A percentile compares a stretch with the other conserved stretches of the same genome.
These are phyloP conservation scores for Cladophialophora carrionii DNA, from an alignment of 2,329 filamentous ascomycete genomes.

Conservation along the genomic window DNA sequence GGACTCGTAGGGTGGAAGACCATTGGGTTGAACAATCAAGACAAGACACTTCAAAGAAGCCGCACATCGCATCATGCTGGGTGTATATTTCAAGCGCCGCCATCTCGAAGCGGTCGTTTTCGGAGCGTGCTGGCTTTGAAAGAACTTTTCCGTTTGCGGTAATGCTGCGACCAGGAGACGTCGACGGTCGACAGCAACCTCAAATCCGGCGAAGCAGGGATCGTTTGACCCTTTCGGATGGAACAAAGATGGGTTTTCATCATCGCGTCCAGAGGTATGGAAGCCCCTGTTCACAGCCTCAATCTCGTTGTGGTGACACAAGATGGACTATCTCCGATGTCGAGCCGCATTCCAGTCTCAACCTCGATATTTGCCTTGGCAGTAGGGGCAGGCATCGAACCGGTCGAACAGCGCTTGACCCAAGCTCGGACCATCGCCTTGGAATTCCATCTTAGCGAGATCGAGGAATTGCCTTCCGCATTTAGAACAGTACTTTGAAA, in stretches of 20 bases:
- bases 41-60: conserved; percentile 11
- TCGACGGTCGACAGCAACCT: conserved; percentile 1
- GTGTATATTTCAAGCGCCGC: conserved; percentile 26
- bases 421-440: conserved; percentile 34
- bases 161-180: conserved; percentile 22
- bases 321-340: conserved; percentile 15
- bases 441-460: conserved; percentile 30
- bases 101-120: conserved; percentile 28
- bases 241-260: conserved; percentile 19
- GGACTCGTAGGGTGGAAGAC: conserved; percentile 32
- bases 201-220: conserved; percentile 16
- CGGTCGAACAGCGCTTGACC: conserved; percentile 34
- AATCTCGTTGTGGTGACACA: conserved; percentile 30
- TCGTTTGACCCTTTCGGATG: conserved; percentile 26
- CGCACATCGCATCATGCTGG: conserved; percentile 5
- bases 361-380: conserved; percentile 38
- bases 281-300: conserved; percentile 28
- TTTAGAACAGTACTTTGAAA: conserved; percentile 39
- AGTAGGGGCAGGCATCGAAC: conserved; percentile 39
- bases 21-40: conserved; percentile 13
- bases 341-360: conserved; percentile 36
- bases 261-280: neutral
- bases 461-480: conserved; percentile 39
- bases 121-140: conserved; percentile 25
- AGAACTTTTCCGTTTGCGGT: conserved; percentile 35